Evolutionary conservation across 257 asterid species (phyloP).

Genomic region (Verbascum thapsus): DNA sequence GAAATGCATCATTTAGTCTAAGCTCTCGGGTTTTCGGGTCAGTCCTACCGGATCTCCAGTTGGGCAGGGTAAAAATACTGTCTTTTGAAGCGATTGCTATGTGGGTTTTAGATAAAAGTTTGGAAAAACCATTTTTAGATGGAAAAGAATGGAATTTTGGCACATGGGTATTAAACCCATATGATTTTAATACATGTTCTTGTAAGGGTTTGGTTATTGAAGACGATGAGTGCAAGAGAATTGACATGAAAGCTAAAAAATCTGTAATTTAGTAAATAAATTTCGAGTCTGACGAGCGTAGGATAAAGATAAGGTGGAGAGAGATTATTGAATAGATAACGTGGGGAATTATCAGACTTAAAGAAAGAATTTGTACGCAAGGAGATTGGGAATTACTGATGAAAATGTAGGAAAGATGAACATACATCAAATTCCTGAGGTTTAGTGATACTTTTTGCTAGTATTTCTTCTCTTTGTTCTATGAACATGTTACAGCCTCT

Average conservation of each 20-base stretch:
- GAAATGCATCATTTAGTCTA: conserved; percentile 66
- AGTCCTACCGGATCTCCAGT: conserved; percentile 66
- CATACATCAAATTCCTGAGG: too few species aligned
- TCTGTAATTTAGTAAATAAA: background rate
- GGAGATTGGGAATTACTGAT: too few species aligned
- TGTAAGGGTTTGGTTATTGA: conserved; percentile 54
- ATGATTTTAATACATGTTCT: conserved; percentile 39
- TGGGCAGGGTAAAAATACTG: conserved; percentile 62
- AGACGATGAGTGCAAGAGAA: conserved; percentile 56
- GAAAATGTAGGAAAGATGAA: too few species aligned
- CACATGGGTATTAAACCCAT: conserved; percentile 39
- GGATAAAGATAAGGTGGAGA: too few species aligned
- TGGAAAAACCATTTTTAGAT: conserved; percentile 37
- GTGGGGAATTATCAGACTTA: too few species aligned
- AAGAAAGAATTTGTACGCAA: too few species aligned
- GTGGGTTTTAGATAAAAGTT: conserved; percentile 50
- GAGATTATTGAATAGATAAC: too few species aligned
- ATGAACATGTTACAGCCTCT: too few species aligned
- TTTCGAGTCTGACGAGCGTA: conserved; percentile 2
- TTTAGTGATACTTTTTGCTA: too few species aligned
- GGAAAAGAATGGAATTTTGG: conserved; percentile 51
- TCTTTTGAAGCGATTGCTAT: conserved; percentile 43
- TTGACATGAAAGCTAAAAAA: conserved; percentile 49
- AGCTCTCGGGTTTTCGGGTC: conserved; percentile 64
- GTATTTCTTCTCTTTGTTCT: too few species aligned